Percentiles rank a stretch among this genome's conserved stretches.
These are phyloP conservation scores for Zelopaecilomyces penicillatus DNA, from an alignment of 2,329 filamentous ascomycete species.

Conservation along the genomic window DNA sequence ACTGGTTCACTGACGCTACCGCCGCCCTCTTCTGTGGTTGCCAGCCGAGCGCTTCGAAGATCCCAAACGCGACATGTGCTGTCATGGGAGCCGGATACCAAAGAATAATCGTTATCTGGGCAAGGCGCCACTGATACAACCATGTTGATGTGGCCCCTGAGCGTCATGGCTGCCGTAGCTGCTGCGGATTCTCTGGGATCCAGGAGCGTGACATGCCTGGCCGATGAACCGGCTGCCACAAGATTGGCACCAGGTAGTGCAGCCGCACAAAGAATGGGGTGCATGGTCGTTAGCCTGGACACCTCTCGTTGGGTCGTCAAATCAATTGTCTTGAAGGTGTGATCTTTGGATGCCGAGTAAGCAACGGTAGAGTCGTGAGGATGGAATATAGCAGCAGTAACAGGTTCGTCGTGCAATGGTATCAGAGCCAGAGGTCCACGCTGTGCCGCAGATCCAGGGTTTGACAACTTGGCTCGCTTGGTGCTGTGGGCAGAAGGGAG, in stretches of 20 bases:
- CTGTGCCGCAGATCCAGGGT: constrained; percentile 45
- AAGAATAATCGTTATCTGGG: constrained; percentile 65
- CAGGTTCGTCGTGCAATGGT: constrained; percentile 61
- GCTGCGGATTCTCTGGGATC: constrained; percentile 76
- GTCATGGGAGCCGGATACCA: constrained; percentile 86
- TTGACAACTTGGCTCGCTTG: constrained; percentile 67
- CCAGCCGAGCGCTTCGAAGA: constrained; percentile 60
- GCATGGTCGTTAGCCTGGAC: constrained; percentile 72
- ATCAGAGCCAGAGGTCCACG: constrained; percentile 73
- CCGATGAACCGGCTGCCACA: constrained; percentile 68
- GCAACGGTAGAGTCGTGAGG: constrained; percentile 76
- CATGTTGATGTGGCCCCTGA: constrained; percentile 79
- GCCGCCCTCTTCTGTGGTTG: constrained; percentile 51
- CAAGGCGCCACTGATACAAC: constrained; percentile 41
- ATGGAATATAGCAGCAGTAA: constrained; percentile 78
- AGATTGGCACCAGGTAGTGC: constrained; percentile 59
- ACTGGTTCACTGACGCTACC: constrained; percentile 63
- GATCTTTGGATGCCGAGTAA: constrained; percentile 87
- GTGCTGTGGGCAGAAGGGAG: constrained; percentile 58
- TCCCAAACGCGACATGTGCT: constrained; percentile 94
- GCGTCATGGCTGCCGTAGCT: constrained; percentile 76
- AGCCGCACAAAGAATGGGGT: constrained; percentile 71
- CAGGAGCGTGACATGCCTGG: constrained; percentile 83
- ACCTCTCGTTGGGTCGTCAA: constrained; percentile 72
- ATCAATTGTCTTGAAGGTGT: constrained; percentile 85